Evolutionary conservation across 306 rosid species (phyloP).

Genomic region (Acacia acuminata): DNA sequence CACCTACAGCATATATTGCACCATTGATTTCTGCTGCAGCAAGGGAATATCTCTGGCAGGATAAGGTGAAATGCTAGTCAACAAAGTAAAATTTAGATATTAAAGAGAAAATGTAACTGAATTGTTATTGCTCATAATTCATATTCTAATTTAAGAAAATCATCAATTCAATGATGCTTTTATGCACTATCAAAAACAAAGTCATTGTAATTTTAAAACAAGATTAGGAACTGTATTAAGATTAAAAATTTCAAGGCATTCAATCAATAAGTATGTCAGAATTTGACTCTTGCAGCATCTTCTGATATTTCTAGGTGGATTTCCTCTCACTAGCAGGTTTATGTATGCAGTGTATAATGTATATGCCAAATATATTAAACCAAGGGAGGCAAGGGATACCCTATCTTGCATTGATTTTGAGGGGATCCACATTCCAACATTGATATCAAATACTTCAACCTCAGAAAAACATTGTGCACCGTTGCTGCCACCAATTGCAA

Average conservation of each 20-base stretch:
- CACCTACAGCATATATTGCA: slow-evolving; percentile 3
- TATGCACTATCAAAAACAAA: neutral
- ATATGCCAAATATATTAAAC: neutral
- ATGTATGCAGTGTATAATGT: neutral
- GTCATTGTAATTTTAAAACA: neutral
- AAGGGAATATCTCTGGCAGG: neutral
- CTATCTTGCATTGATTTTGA: slow-evolving; percentile 38
- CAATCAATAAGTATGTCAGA: neutral
- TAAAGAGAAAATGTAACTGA: neutral
- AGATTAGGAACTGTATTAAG: neutral
- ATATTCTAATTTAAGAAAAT: neutral
- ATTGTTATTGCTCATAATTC: neutral
- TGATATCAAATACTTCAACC: slow-evolving; percentile 44
- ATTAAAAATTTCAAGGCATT: neutral
- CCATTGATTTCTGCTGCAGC: neutral
- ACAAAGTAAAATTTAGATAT: neutral
- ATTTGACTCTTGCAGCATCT: neutral
- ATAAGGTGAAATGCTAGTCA: neutral
- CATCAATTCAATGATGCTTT: neutral
- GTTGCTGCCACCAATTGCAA: slow-evolving; percentile 55
- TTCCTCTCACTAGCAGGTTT: neutral
- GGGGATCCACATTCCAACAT: slow-evolving; percentile 48
- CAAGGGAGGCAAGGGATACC: slow-evolving; percentile 15
- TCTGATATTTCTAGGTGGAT: neutral
- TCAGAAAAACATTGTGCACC: slow-evolving; percentile 44